A percentile compares a stretch with the other conserved stretches of the same genome.
phyloP scores from a whole-genome alignment of 345 rosid genomes.

The Psidium friedrichsthalianum region DNA sequence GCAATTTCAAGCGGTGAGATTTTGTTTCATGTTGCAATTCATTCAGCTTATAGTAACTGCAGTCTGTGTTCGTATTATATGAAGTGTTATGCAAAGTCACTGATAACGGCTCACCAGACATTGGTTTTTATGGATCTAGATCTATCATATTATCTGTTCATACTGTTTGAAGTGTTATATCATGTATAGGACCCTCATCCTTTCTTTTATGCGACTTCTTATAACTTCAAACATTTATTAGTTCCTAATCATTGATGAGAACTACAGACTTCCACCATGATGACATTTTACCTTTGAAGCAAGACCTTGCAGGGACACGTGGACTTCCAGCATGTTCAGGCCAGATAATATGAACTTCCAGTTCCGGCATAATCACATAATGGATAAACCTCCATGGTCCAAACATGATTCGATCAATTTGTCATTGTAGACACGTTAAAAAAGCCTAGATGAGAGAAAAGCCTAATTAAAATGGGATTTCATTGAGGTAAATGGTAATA shows the following conservation, averaged over 20 bases:
- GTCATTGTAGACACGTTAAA: not conserved
- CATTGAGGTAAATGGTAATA: not conserved
- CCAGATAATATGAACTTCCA: not conserved
- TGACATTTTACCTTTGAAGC: not conserved
- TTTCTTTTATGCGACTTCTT: not conserved
- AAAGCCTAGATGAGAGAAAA: not conserved
- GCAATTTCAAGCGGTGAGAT: slow-evolving; percentile 95
- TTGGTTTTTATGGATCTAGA: not conserved
- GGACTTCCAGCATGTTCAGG: not conserved
- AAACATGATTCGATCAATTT: not conserved
- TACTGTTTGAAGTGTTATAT: not conserved
- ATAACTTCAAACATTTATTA: not conserved
- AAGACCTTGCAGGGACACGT: not conserved
- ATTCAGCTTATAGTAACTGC: not conserved
- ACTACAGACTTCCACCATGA: not conserved
- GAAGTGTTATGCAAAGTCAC: not conserved
- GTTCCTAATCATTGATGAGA: not conserved
- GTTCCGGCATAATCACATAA: not conserved
- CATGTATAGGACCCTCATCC: not conserved
- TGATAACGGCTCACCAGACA: not conserved
- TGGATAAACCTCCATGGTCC: not conserved
- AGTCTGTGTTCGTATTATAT: not conserved
- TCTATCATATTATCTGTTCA: not conserved
- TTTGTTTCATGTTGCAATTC: not conserved
- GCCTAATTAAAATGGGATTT: not conserved